These are phyloP conservation scores for Acanthamoeba triangularis DNA, from an alignment of 208 protist species.

Conservation along the genomic window DNA sequence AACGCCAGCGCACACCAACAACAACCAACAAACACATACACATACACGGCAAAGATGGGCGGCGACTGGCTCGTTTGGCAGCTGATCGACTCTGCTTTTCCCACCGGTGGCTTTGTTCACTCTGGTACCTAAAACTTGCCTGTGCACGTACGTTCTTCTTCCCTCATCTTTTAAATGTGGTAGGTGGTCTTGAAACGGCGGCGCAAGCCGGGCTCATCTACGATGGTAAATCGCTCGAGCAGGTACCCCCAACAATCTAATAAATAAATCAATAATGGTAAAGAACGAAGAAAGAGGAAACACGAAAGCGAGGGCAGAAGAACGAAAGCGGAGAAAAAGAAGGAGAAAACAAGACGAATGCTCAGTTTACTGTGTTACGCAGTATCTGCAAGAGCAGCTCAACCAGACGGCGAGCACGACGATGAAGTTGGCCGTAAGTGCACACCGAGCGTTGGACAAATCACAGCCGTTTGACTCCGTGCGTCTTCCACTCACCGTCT, in stretches of 20 bases:
- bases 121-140: not conserved
- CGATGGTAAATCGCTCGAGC: constrained; percentile 15
- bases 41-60: not conserved
- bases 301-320: not conserved
- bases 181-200: constrained; percentile 49
- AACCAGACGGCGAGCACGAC: not conserved
- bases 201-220: constrained; percentile 25
- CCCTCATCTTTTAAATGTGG: not conserved
- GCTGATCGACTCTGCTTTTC: constrained; percentile 46
- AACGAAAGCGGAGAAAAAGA: not conserved
- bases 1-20: not conserved
- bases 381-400: constrained; percentile 66
- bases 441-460: not conserved
- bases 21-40: not conserved
- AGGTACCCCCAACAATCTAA: not conserved
- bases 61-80: constrained; percentile 49
- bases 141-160: not conserved
- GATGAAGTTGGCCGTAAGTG: not conserved
- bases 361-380: not conserved
- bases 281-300: not conserved
- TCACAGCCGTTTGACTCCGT: not conserved
- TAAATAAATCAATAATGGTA: too few species aligned
- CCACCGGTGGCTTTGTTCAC: constrained; percentile 40
- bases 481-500: not conserved
- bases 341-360: not conserved